phyloP scores from a whole-genome alignment of 2,329 filamentous ascomycete species.

The Aspergillus sp. region DNA sequence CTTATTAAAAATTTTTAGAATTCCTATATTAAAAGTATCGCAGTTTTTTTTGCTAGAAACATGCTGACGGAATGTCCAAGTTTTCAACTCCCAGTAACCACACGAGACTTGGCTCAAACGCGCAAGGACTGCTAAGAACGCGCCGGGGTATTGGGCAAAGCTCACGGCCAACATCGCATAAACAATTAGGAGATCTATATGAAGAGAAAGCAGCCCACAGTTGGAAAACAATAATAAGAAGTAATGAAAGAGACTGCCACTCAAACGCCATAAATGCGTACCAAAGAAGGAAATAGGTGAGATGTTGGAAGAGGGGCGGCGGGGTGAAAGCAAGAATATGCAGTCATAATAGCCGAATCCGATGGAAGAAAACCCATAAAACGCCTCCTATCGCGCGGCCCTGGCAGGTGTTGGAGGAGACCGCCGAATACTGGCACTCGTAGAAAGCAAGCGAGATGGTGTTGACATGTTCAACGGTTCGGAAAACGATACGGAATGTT shows the following conservation, averaged over 20 bases:
- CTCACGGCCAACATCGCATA: constrained; percentile 4
- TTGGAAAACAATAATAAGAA: constrained; percentile 8
- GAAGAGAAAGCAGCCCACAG: constrained; percentile 1
- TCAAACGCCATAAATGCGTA: constrained; percentile 25
- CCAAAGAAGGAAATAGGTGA: constrained; percentile 8
- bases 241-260: constrained; percentile 14
- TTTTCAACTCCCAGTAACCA: background rate
- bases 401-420: constrained; percentile 26
- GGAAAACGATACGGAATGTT: constrained; percentile 19
- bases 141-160: constrained; percentile 17
- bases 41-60: background rate
- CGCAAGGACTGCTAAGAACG: constrained; percentile 9
- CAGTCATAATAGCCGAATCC: background rate
- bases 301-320: constrained; percentile 11
- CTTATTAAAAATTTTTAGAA: background rate
- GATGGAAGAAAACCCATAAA: background rate
- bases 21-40: background rate
- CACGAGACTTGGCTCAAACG: background rate
- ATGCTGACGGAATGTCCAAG: background rate
- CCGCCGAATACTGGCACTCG: constrained; percentile 23
- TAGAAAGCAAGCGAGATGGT: constrained; percentile 21
- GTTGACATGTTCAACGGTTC: constrained; percentile 25
- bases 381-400: constrained; percentile 25
- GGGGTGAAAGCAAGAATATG: constrained; percentile 4
- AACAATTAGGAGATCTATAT: constrained; percentile 14